Base-by-base conservation (phyloP, 2,329 filamentous ascomycete genomes). In the Fusarium sp. region DNA sequence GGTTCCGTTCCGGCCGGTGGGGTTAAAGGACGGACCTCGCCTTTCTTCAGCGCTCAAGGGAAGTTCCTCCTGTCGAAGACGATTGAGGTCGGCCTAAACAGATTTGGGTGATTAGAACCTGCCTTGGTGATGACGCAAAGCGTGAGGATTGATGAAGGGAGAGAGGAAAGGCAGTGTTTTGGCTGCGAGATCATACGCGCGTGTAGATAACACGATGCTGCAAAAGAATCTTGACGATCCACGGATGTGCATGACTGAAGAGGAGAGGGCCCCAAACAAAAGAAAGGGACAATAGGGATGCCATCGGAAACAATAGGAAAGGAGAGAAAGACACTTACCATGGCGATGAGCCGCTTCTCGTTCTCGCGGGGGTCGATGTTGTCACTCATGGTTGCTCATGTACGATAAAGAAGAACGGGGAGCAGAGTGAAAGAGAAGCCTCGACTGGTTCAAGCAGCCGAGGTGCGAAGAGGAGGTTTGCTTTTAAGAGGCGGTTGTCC, bases 1-100 rank as follows among this genome's bases (percentile, higher is more conserved):
- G 0, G 71, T 72, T 4, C 63, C 69, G n/a, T 79, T 78, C 2
- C 20, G 38, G 0, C 47, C 14, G 9, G 6, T 6, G 4, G 78
- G 78, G 10, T 20, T 22, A 40, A 30, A 79, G 0, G 73, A 67
- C 9, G 66, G 69, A 1, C 71, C 69, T 33, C 33, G 63, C 5
- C 32, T 76, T 22, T 45, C 20, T 10, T 66, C 7, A 1, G 38
- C 5, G 8, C 68, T 78, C 2, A 79, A 35, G 9, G 78, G 78
- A 2, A 79, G 68, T 11, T 79, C 78, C 2, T 79, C 75, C 37
- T 79, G 78, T 2, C 78, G 71, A 4, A 17, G 6, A 2, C 76
- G 78, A 30, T 69, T 61, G 4, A 79, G 66, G 32, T 79, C 78
- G 50, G 70, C 72, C 78, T 79, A 38, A 27, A 7, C 37, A 30